Percentiles rank a stretch among this genome's conserved stretches.
These are phyloP conservation scores for Solanum chiquidenum DNA, from an alignment of 257 asterid species.

Conservation along the genomic window DNA sequence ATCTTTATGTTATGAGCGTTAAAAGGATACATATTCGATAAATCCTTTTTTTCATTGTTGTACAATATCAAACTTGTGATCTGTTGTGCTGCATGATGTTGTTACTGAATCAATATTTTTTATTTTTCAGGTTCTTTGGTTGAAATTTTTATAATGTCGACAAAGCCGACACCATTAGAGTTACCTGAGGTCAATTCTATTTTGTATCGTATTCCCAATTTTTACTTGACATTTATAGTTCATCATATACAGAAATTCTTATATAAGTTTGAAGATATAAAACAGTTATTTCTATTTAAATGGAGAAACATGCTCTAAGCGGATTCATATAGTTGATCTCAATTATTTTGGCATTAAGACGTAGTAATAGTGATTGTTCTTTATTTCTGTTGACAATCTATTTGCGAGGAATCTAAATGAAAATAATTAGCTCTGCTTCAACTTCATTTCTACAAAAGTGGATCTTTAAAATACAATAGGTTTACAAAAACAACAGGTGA, in stretches of 20 bases:
- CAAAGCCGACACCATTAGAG: conserved; percentile 15
- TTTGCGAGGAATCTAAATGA: no score
- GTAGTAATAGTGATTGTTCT: not conserved
- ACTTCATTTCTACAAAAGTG: not conserved
- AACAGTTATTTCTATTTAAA: not conserved
- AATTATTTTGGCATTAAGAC: not conserved
- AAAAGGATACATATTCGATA: not conserved
- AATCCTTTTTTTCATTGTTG: not conserved
- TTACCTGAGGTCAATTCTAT: conserved; percentile 24
- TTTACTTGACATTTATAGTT: not conserved
- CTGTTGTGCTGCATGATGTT: not conserved
- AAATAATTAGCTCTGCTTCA: not conserved
- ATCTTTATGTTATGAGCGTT: not conserved
- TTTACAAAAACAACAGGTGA: not conserved
- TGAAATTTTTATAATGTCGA: conserved; percentile 9
- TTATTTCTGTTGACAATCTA: not conserved
- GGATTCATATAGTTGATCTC: not conserved
- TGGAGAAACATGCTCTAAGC: not conserved
- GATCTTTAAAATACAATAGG: not conserved
- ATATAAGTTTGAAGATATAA: not conserved
- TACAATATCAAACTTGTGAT: not conserved
- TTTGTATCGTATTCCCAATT: not conserved
- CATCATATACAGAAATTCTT: not conserved
- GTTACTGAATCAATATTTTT: not conserved
- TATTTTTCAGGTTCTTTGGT: conserved; percentile 6